These are phyloP conservation scores for Ustilago trichophora DNA, from an alignment of 1,284 basidiomycete species.

Conservation along the genomic window DNA sequence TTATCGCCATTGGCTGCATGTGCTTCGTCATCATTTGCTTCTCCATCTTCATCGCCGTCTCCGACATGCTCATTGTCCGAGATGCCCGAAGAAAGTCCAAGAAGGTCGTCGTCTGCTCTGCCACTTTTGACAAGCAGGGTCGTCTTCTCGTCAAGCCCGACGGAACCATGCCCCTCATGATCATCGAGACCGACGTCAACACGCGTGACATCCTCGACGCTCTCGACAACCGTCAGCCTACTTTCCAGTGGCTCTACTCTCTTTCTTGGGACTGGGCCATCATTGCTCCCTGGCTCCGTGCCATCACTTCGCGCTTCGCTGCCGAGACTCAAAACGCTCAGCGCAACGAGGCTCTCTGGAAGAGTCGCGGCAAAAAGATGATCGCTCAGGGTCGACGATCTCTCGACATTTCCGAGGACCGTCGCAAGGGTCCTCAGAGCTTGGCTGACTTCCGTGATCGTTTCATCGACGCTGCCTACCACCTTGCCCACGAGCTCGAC, in stretches of 20 bases:
- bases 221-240: slow-evolving; percentile 69
- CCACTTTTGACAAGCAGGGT: slow-evolving; percentile 69
- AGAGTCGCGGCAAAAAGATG: slow-evolving; percentile 44
- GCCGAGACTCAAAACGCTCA: slow-evolving; percentile 31
- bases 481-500: slow-evolving; percentile 69
- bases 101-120: slow-evolving; percentile 70
- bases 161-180: slow-evolving; percentile 70
- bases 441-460: slow-evolving; percentile 68
- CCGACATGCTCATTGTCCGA: slow-evolving; percentile 67
- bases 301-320: slow-evolving; percentile 65
- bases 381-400: slow-evolving; percentile 54
- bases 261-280: slow-evolving; percentile 70
- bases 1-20: slow-evolving; percentile 68
- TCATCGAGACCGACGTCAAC: slow-evolving; percentile 69
- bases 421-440: slow-evolving; percentile 40
- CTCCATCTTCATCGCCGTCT: slow-evolving; percentile 67
- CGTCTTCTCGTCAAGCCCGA: slow-evolving; percentile 70
- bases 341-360: slow-evolving; percentile 53
- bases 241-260: slow-evolving; percentile 71
- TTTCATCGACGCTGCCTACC: slow-evolving; percentile 69
- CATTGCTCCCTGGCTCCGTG: slow-evolving; percentile 68
- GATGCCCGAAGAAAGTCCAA: slow-evolving; percentile 68
- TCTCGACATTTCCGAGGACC: slow-evolving; percentile 39
- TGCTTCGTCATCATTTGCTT: slow-evolving; percentile 69
- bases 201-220: slow-evolving; percentile 68